Conservation (phyloP, 345 rosid genomes). For the Stellera chamaejasme region DNA sequence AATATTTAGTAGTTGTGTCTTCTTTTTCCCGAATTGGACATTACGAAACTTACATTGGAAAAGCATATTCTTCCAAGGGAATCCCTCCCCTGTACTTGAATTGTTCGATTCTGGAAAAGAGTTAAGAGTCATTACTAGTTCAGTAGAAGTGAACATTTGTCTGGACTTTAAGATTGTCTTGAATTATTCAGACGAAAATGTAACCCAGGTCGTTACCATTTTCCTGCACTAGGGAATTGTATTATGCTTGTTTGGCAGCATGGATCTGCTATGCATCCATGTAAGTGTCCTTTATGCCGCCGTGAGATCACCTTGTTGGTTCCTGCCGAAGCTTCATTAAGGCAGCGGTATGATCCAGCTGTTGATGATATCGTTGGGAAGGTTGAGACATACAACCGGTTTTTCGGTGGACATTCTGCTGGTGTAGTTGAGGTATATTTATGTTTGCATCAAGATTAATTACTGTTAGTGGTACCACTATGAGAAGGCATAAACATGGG, state of each 20-base stretch:
- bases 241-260: conserved; percentile 87
- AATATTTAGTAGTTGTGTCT: too few relatives aligned
- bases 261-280: conserved; percentile 58
- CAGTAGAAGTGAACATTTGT: too few relatives aligned
- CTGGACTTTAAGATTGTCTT: too few relatives aligned
- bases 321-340: conserved; percentile 50
- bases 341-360: conserved; percentile 32
- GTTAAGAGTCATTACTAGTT: too few relatives aligned
- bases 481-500: too few relatives aligned
- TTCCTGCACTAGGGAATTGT: conserved; percentile 43
- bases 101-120: too few relatives aligned
- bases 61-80: too few relatives aligned
- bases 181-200: not conserved
- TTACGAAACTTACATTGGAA: too few relatives aligned
- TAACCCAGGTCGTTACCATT: conserved; percentile 6
- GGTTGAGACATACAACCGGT: conserved; percentile 65
- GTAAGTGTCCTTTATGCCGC: conserved; percentile 89
- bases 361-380: conserved; percentile 41
- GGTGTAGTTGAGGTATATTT: conserved; percentile 55
- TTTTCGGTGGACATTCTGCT: conserved; percentile 45
- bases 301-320: conserved; percentile 73
- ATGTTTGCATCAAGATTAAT: conserved; percentile 2
- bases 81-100: too few relatives aligned
- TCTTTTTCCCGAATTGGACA: too few relatives aligned
- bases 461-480: not conserved